Evolutionary conservation across 345 rosid genomes (phyloP).

Genomic region (Acer saccharum): DNA sequence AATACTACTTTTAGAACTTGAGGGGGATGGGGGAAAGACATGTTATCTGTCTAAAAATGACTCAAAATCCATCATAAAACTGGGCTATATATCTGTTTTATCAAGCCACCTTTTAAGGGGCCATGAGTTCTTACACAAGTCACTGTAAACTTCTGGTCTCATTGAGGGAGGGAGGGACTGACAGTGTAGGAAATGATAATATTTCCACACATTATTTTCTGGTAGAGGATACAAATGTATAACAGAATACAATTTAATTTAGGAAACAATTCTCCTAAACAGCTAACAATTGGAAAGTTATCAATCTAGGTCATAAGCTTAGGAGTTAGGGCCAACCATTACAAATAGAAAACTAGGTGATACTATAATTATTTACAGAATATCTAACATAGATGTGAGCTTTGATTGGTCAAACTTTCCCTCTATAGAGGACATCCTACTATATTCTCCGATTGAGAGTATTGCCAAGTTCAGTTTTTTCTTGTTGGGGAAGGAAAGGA

Average conservation of each 20-base stretch:
- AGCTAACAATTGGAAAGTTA: neutral
- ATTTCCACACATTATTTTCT: neutral
- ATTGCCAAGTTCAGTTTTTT: too few species aligned
- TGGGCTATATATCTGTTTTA: neutral
- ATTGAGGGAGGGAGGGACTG: neutral
- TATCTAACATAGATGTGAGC: neutral
- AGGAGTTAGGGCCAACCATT: neutral
- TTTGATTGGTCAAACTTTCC: neutral
- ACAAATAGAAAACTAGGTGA: neutral
- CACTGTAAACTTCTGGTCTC: neutral
- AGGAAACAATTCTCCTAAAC: neutral
- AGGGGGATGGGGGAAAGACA: neutral
- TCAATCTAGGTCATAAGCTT: neutral
- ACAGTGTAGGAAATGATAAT: neutral
- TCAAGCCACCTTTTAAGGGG: neutral
- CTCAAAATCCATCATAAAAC: neutral
- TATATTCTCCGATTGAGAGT: too few species aligned
- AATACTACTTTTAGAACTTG: too few species aligned
- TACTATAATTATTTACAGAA: neutral
- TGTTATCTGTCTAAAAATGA: neutral
- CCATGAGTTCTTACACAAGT: neutral
- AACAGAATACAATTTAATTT: too few species aligned
- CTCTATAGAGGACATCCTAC: neutral
- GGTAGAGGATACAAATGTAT: neutral
- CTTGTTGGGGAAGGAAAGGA: neutral